Percentiles rank a stretch among this genome's conserved stretches.
Evolutionary conservation across 1,284 basidiomycete genomes (phyloP).

Genomic region (Irpex sp.): DNA sequence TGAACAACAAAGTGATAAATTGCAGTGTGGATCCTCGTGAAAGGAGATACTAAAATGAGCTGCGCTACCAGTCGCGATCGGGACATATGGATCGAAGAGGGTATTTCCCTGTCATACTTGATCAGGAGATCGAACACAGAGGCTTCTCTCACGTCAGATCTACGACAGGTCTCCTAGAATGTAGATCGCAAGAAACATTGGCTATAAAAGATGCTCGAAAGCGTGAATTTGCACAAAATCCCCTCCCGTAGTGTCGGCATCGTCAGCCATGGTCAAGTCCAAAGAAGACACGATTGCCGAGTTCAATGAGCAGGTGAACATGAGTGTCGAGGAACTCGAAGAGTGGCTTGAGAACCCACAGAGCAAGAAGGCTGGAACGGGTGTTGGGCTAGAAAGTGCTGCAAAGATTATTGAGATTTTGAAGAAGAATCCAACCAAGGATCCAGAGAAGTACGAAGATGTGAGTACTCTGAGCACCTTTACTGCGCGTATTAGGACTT

Average conservation of each 20-base stretch:
- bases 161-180: too few species aligned
- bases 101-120: too few species aligned
- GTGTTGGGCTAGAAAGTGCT: slow-evolving; percentile 33
- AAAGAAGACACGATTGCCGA: slow-evolving; percentile 25
- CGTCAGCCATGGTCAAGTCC: slow-evolving; percentile 21
- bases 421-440: slow-evolving; percentile 32
- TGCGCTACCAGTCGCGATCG: too few species aligned
- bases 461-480: slow-evolving; percentile 14
- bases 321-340: slow-evolving; percentile 32
- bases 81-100: too few species aligned
- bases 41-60: too few species aligned
- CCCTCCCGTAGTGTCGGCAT: too few species aligned
- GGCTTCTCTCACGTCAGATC: too few species aligned
- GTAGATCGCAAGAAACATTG: too few species aligned
- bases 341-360: slow-evolving; percentile 30
- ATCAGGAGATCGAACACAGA: too few species aligned
- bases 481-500: background rate
- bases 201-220: too few species aligned
- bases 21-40: background rate
- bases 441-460: slow-evolving; percentile 29
- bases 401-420: slow-evolving; percentile 32
- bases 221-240: too few species aligned
- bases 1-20: background rate
- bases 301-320: slow-evolving; percentile 31
- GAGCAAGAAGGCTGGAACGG: slow-evolving; percentile 31